Evolutionary conservation across 805 yeast genomes (phyloP).

Genomic region (Blastobotrys chiropterorum): DNA sequence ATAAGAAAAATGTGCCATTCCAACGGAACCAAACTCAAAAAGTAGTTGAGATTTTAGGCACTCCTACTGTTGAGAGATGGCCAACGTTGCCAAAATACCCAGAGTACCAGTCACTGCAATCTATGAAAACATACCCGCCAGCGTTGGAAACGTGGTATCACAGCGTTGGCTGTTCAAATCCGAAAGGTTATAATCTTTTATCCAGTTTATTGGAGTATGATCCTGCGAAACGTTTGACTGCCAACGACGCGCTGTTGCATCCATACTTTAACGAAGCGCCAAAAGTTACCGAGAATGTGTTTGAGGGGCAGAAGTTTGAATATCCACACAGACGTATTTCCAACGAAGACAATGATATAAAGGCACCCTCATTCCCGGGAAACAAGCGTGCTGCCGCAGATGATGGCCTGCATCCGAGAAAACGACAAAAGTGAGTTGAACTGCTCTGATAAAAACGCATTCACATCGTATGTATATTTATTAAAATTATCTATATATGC

Average conservation of each 20-base stretch:
- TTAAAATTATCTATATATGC: not conserved
- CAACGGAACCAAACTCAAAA: conserved; percentile 89
- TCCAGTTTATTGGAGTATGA: conserved; percentile 69
- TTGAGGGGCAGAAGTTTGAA: conserved; percentile 62
- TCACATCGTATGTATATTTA: conserved; percentile 3
- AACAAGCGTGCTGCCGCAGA: conserved; percentile 27
- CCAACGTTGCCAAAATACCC: conserved; percentile 74
- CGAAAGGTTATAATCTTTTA: conserved; percentile 59
- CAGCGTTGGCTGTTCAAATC: conserved; percentile 60
- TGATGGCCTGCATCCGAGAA: conserved; percentile 20
- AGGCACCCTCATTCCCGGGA: conserved; percentile 30
- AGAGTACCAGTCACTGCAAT: conserved; percentile 61
- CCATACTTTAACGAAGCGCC: conserved; percentile 72
- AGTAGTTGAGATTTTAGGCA: conserved; percentile 87
- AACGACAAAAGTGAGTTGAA: conserved; percentile 20
- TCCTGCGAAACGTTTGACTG: conserved; percentile 73
- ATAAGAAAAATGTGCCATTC: conserved; percentile 88
- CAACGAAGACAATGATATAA: conserved; percentile 79
- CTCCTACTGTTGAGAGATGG: conserved; percentile 78
- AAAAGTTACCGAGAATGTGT: conserved; percentile 65
- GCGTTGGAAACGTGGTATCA: conserved; percentile 82
- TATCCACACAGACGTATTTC: conserved; percentile 87
- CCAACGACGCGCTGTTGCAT: conserved; percentile 68
- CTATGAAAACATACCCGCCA: conserved; percentile 54
- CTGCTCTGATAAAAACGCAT: too few relatives aligned